These are phyloP conservation scores for Chalciporus sp. DNA, from an alignment of 1,284 basidiomycete genomes.

Conservation along the genomic window DNA sequence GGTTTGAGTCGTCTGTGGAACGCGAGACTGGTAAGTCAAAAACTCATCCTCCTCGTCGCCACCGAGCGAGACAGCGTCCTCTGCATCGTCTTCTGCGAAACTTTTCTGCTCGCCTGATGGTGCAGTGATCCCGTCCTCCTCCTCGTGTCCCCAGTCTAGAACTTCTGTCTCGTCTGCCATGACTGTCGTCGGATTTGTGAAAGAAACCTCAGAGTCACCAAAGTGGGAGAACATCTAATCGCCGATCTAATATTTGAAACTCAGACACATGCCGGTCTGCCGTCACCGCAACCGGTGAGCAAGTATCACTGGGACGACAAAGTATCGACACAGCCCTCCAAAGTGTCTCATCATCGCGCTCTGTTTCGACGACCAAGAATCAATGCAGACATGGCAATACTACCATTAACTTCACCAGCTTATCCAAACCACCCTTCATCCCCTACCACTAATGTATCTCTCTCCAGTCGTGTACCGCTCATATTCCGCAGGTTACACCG, in stretches of 20 bases:
- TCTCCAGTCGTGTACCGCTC: conserved; percentile 66
- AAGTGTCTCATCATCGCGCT: too few relatives aligned
- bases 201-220: conserved; percentile 10
- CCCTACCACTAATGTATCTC: conserved; percentile 36
- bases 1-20: conserved; percentile 23
- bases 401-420: conserved; percentile 56
- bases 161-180: conserved; percentile 73
- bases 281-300: too few relatives aligned
- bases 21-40: conserved; percentile 37
- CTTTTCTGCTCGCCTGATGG: conserved; percentile 25
- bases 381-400: conserved; percentile 53
- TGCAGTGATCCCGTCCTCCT: conserved; percentile 50
- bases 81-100: conserved; percentile 51
- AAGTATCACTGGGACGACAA: too few relatives aligned
- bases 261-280: conserved; percentile 28
- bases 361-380: not conserved
- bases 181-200: conserved; percentile 12
- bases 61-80: conserved; percentile 71
- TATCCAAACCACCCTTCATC: conserved; percentile 40
- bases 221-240: conserved; percentile 3
- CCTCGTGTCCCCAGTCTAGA: conserved; percentile 77
- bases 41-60: conserved; percentile 67
- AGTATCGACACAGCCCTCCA: too few relatives aligned
- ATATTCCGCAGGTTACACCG: conserved; percentile 78
- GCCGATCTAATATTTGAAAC: conserved; percentile 26